A percentile compares a stretch with the other conserved stretches of the same genome.
These are phyloP conservation scores for rapeseed (Brassica napus) DNA, from an alignment of 345 rosid genomes.

Conservation along the genomic window Da-Ae NC_063436.1:29099501-29100000, in stretches of 20 bases:
- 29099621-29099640: conserved; percentile 31
- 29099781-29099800: not conserved
- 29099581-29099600: not conserved
- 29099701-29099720: not conserved
- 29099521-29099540: conserved; percentile 16
- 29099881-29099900: not conserved
- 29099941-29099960: too few relatives aligned
- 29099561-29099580: conserved; percentile 26
- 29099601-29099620: conserved; percentile 8
- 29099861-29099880: conserved; percentile 7
- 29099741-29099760: not conserved
- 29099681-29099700: conserved; percentile 17
- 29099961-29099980: too few relatives aligned
- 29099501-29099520: conserved; percentile 35
- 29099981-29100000: too few relatives aligned
- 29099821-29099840: not conserved
- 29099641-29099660: conserved; percentile 34
- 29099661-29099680: conserved; percentile 21
- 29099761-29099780: conserved; percentile 24
- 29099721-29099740: not conserved
- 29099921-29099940: too few relatives aligned
- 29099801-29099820: conserved; percentile 30
- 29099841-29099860: conserved; percentile 12
- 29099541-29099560: conserved; percentile 19
- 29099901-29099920: not conserved